These are phyloP conservation scores for Papiliotrema fonsecae DNA, from an alignment of 1,284 basidiomycete genomes.

Conservation along the genomic window DNA sequence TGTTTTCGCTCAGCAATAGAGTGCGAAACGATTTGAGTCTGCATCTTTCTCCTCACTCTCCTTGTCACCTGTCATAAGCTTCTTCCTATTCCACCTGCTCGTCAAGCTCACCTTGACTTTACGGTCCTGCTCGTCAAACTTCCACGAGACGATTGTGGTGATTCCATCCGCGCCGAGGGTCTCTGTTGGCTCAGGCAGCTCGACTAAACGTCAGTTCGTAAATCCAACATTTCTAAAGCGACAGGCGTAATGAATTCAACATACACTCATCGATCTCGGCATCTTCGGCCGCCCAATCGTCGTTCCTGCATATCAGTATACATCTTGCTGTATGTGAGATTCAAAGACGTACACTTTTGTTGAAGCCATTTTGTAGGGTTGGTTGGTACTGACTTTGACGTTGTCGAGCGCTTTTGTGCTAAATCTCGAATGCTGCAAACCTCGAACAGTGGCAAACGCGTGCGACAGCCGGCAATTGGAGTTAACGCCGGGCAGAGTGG, in stretches of 20 bases:
- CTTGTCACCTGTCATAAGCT: slow-evolving; percentile 66
- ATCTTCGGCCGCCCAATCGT: slow-evolving; percentile 2
- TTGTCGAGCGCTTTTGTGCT: too few relatives aligned
- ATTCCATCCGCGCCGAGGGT: slow-evolving; percentile 83
- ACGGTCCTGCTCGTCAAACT: slow-evolving; percentile 85
- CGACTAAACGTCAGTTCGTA: slow-evolving; percentile 9
- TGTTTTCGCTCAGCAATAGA: slow-evolving; percentile 86
- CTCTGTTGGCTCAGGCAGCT: slow-evolving; percentile 51
- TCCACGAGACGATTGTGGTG: slow-evolving; percentile 77
- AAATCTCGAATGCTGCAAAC: not conserved
- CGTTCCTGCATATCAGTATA: not conserved
- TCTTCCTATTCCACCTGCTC: not conserved
- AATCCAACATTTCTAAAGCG: not conserved
- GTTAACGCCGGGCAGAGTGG: not conserved
- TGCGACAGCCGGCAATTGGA: not conserved
- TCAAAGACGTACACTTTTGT: slow-evolving; percentile 1
- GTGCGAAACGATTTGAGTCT: slow-evolving; percentile 91
- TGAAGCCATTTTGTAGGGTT: slow-evolving; percentile 1
- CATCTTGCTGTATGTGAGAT: not conserved
- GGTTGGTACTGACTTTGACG: too few relatives aligned
- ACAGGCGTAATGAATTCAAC: not conserved
- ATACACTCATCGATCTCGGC: too few relatives aligned
- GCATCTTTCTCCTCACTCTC: slow-evolving; percentile 77
- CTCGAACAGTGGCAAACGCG: not conserved
- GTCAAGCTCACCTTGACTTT: slow-evolving; percentile 74